Evolutionary conservation across 1,139 yeast species (phyloP), one percentile per base, ranked within the genome.

Genomic region (Kodamaea anthophila): DNA sequence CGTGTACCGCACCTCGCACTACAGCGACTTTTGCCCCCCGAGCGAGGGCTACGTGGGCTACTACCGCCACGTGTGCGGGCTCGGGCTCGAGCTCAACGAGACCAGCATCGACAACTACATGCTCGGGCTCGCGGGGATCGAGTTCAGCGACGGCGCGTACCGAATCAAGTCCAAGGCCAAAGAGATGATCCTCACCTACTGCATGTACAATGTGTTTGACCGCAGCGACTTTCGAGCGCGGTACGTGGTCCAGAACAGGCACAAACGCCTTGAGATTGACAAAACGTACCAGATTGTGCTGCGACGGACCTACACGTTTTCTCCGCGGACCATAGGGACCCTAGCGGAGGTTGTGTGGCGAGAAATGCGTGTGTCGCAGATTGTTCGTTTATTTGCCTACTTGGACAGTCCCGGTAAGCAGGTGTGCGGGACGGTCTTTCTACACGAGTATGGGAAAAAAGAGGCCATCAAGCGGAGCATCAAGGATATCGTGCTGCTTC

Each of bases 191-290:
- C 67, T 68, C 3, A 68, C 74, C 0, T 71, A 59, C 38, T 72
- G 77, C 39, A 41, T 63, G 5, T 74, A 67, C 45, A 74, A 74
- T 40, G 49, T 69, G 19, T 72, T 74, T 43, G 49, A 55, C 27
- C 65, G 56, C 37, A 61, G 70, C 13, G 80, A 74, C 42, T 51
- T 73, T 32, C 61, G 58, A 46, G 68, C 56, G 9, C 51, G 58
- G 24, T 57, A 46, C 34, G 52, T 61, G 13, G 42, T 64, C 5
- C 40, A 43, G 15, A 51, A 46, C 28, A 43, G 39, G 27, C 15
- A 9, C 15, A 38, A 40, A 2, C 43, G 49, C 4, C 40, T 58
- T 5, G 43, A 42, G 30, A 49, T 61, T 14, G 66, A 60, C 33
- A 50, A 42, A 25, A 41, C 59, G 3, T 60, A 44, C 37, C 63